Percentiles rank a stretch among this genome's conserved stretches.
These are phyloP conservation scores for Schizopora paradoxa DNA, from an alignment of 1,284 basidiomycete genomes.

Conservation along the genomic window DNA sequence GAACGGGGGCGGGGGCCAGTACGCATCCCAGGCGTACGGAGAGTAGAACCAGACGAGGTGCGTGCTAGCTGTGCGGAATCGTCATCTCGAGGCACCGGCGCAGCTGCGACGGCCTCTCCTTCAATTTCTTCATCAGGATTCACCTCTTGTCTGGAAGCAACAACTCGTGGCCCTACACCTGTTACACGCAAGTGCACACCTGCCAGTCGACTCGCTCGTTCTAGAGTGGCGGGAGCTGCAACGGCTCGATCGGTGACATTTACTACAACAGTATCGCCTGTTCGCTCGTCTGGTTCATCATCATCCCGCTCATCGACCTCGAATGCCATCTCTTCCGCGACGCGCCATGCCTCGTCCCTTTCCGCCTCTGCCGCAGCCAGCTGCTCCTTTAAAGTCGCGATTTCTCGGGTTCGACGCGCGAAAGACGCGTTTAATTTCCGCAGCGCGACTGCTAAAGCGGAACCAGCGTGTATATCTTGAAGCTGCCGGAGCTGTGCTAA, in stretches of 20 bases:
- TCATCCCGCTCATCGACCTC: conserved; percentile 53
- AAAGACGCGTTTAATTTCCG: conserved; percentile 74
- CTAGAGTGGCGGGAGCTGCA: conserved; percentile 36
- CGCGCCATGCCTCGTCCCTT: conserved; percentile 74
- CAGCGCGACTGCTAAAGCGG: conserved; percentile 67
- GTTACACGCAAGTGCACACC: conserved; percentile 25
- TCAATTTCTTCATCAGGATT: background rate
- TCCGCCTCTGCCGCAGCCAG: conserved; percentile 58
- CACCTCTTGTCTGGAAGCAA: conserved; percentile 21
- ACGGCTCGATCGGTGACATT: conserved; percentile 23
- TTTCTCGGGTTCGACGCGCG: conserved; percentile 54
- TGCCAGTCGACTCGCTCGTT: conserved; percentile 32
- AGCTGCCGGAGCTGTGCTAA: conserved; percentile 54
- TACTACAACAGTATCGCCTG: conserved; percentile 18
- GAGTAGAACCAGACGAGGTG: conserved; percentile 8
- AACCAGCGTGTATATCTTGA: conserved; percentile 61
- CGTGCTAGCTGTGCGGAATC: conserved; percentile 3
- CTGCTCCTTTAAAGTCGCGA: conserved; percentile 40
- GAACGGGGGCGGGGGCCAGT: conserved; percentile 26
- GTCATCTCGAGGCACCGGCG: conserved; percentile 4
- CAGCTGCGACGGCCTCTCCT: conserved; percentile 22
- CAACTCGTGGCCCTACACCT: conserved; percentile 30
- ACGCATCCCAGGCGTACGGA: conserved; percentile 18
- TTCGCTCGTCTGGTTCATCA: conserved; percentile 33
- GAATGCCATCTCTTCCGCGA: conserved; percentile 63